Base-by-base conservation (phyloP, 179 eudicot genomes). In the Beta corolliflora region DNA sequence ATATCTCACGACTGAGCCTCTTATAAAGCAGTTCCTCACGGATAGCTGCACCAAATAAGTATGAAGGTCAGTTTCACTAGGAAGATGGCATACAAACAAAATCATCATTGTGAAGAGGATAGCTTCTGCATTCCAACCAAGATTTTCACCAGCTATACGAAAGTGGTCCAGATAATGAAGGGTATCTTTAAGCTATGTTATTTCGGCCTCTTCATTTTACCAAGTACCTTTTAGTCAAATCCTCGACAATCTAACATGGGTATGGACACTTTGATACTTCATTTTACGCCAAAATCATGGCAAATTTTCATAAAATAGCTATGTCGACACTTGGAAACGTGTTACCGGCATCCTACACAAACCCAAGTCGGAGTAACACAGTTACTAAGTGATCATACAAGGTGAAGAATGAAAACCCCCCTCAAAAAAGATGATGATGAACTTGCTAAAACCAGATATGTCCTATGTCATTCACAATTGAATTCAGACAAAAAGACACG, bases 1-100 rank as follows among this genome's bases (percentile, higher is more conserved):
- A 23, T 96, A 96, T 81, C 98, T 88, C 76, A 94, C 99, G 65
- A 96, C 98, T 19, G 99, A 96, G 71, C 99, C 98, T 90, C 99
- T 86, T 31, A 96, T 96, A 88, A 96, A 96, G 83, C 99, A 96
- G 89, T 96, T 96, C 85, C 99, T 91, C 84, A 96, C 99, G 0
- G 99, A 94, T 77, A 92, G 86, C 98, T 96, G 92, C 74, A 85
- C 21, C 45, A 36, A 29, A 72, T 10, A 59, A 46, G 8, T 4
- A 7, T 4, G 8, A 53, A 63, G 16, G 45, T 85, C 25, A 69
- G 16, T 13, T 21, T 61, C 53, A 11, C 45, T 54, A 13, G 41
- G 44, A 54, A 16, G 21, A 65, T 52, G 65, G 29, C 10, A 63
- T 55, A 55, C 15, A 78, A 16, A 25, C 18, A 50, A 4, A 5